Percentiles rank a stretch among this genome's conserved stretches.
Conservation (phyloP, 305 asterid genomes). For the Solanum hybrid region DNA sequence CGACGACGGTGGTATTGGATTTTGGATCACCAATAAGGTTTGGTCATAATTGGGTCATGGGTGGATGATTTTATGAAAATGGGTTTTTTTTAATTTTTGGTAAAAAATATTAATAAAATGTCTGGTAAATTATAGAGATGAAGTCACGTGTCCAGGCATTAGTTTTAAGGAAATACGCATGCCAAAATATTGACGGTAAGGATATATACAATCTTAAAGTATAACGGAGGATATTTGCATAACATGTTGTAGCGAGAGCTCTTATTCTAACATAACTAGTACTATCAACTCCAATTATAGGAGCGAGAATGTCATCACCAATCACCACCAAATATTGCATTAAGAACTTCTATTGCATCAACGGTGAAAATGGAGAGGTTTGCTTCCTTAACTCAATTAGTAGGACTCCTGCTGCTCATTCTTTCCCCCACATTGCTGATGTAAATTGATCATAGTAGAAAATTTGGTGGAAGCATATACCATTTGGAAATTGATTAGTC, state of each 20-base stretch:
- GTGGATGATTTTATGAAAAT: not conserved
- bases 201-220: too few species aligned
- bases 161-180: not conserved
- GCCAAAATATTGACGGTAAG: too few species aligned
- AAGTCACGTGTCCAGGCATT: not conserved
- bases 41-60: not conserved
- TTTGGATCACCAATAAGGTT: not conserved
- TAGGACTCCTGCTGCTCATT: not conserved
- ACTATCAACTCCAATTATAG: not conserved
- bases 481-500: not conserved
- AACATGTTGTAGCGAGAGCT: not conserved
- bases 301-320: not conserved
- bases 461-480: not conserved
- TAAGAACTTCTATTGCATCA: not conserved
- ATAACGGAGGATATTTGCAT: not conserved
- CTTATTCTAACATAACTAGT: not conserved
- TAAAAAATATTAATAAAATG: not conserved
- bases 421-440: not conserved
- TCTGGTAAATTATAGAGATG: not conserved
- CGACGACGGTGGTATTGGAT: not conserved
- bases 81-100: not conserved
- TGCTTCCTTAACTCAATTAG: not conserved
- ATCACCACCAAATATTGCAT: not conserved
- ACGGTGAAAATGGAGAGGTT: not conserved
- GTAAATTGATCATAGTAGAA: not conserved